These are phyloP conservation scores for Hypsizygus marmoreus DNA, from an alignment of 768 basidiomycete genomes.

Conservation along the genomic window DNA sequence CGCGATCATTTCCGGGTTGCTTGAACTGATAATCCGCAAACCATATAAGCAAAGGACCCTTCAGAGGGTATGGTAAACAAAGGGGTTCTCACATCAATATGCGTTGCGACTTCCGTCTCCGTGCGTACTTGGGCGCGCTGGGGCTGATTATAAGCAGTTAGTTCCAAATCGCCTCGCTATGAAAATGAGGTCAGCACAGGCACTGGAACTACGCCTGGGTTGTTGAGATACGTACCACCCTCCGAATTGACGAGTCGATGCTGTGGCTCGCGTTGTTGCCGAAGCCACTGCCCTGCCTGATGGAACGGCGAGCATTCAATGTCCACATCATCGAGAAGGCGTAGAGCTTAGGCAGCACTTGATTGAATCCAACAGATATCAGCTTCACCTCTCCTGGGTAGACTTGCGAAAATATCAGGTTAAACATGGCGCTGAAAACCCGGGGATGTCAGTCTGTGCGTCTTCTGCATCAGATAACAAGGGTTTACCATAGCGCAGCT, in stretches of 20 bases:
- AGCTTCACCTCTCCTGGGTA: slow-evolving; percentile 22
- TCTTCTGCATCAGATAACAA: background rate
- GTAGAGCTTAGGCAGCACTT: slow-evolving; percentile 33
- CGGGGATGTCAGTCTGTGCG: background rate
- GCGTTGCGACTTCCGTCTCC: slow-evolving; percentile 24
- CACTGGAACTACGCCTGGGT: background rate
- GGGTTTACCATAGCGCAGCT: slow-evolving; percentile 32
- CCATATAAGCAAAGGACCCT: too few species aligned
- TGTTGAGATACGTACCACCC: slow-evolving; percentile 6
- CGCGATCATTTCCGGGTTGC: too few species aligned
- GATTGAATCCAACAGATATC: slow-evolving; percentile 31
- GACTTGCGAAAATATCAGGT: slow-evolving; percentile 34
- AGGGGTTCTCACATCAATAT: slow-evolving; percentile 29
- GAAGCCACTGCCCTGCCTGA: slow-evolving; percentile 18
- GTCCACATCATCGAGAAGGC: slow-evolving; percentile 41
- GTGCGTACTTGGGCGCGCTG: slow-evolving; percentile 22
- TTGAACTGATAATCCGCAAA: too few species aligned
- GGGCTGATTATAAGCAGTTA: slow-evolving; percentile 9
- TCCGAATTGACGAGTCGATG: slow-evolving; percentile 1
- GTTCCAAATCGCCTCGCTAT: slow-evolving; percentile 20
- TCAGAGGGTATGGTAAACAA: too few species aligned
- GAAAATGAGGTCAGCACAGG: background rate
- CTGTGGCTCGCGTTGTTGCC: slow-evolving; percentile 10
- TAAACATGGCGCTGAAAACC: slow-evolving; percentile 31
- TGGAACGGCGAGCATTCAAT: slow-evolving; percentile 28